Conservation (phyloP, 768 basidiomycete species). For the Leucocoprinus sp. region DNA sequence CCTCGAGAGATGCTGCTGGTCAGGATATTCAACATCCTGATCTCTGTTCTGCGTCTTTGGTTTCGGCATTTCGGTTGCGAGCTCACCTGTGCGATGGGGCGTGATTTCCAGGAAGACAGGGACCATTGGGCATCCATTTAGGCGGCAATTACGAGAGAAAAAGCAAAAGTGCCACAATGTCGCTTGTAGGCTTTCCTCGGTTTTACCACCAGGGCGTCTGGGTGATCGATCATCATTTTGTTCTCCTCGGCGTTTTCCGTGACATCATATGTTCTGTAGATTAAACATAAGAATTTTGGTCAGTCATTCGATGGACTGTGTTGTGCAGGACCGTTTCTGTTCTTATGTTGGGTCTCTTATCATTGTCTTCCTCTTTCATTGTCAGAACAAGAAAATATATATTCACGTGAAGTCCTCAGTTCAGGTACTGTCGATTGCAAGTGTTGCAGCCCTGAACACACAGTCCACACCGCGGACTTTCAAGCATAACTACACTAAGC, state of each 20-base stretch:
- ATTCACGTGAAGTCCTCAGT: too few relatives aligned
- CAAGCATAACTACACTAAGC: background rate
- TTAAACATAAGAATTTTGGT: too few relatives aligned
- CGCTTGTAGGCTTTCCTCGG: slow-evolving; percentile 1
- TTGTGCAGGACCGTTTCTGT: too few relatives aligned
- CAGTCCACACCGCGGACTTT: slow-evolving; percentile 11
- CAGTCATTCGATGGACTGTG: too few relatives aligned
- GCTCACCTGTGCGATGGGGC: slow-evolving; percentile 18
- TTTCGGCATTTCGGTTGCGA: background rate
- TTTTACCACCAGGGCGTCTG: background rate
- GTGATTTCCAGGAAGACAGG: slow-evolving; percentile 69
- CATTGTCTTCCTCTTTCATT: background rate
- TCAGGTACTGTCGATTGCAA: too few relatives aligned
- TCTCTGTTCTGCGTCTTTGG: background rate
- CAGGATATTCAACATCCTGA: slow-evolving; percentile 17
- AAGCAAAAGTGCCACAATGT: background rate
- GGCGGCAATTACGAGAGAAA: slow-evolving; percentile 2
- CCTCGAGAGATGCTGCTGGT: slow-evolving; percentile 16
- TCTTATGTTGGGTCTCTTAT: background rate
- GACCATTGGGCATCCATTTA: slow-evolving; percentile 40
- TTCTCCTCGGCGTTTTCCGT: slow-evolving; percentile 6
- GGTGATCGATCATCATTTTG: background rate
- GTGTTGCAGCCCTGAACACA: background rate
- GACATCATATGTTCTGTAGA: background rate
- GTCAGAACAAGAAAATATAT: background rate